These are phyloP conservation scores for Chalaropsis thielavioides DNA, from an alignment of 2,329 filamentous ascomycete species.

Conservation along the genomic window DNA sequence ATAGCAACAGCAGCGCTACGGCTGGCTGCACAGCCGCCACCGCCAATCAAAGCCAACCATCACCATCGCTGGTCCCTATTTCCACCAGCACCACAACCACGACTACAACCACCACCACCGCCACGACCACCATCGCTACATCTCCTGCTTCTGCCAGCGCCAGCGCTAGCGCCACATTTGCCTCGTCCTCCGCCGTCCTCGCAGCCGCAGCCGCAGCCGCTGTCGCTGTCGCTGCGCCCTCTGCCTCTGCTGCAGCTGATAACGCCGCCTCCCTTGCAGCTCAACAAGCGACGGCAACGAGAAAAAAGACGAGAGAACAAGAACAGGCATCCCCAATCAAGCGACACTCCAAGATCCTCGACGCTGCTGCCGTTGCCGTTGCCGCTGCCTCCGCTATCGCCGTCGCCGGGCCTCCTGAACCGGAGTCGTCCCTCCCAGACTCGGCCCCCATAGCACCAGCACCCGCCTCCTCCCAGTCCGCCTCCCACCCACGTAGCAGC, in stretches of 20 bases:
- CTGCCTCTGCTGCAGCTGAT: neutral
- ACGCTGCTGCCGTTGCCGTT: neutral
- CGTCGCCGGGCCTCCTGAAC: neutral
- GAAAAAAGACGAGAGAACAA: neutral
- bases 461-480: conserved; percentile 22
- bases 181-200: neutral
- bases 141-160: neutral
- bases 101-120: neutral
- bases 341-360: neutral
- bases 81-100: neutral
- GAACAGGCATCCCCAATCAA: neutral
- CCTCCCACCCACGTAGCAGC: conserved; percentile 12
- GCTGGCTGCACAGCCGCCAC: neutral
- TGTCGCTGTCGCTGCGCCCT: too few species aligned
- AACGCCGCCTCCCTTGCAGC: conserved; percentile 3
- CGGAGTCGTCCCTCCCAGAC: conserved; percentile 27
- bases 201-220: neutral
- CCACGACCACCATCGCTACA: neutral
- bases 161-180: neutral
- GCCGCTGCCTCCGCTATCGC: neutral
- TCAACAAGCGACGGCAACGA: neutral
- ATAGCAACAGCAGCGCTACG: neutral
- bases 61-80: conserved; percentile 4
- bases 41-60: neutral
- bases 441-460: conserved; percentile 25